phyloP scores from a whole-genome alignment of 177 flowering plant species.

The Vitis hybrid region DNA sequence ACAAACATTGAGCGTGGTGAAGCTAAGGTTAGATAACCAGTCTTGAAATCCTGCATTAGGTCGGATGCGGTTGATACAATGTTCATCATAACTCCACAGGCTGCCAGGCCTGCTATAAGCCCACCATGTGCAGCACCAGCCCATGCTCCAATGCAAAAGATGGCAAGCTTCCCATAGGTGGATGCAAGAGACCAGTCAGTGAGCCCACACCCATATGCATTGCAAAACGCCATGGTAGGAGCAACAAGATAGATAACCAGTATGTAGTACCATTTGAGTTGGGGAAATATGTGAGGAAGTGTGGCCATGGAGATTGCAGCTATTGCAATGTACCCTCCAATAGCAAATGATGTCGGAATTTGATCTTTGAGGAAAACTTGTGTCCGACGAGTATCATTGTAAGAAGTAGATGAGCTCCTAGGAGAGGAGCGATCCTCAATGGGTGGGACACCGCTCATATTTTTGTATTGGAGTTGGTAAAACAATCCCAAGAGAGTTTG shows the following conservation, averaged over 20 bases:
- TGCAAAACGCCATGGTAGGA: constrained; percentile 12
- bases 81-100: constrained; percentile 2
- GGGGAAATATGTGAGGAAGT: constrained; percentile 5
- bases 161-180: constrained; percentile 12
- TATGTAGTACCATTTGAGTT: constrained; percentile 14
- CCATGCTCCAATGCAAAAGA: constrained; percentile 10
- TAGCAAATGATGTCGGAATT: constrained; percentile 8
- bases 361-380: not conserved
- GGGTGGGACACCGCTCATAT: too few relatives aligned
- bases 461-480: too few relatives aligned
- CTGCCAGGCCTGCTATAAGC: constrained; percentile 10
- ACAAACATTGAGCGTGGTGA: constrained; percentile 17
- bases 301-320: constrained; percentile 4
- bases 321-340: constrained; percentile 3
- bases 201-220: constrained; percentile 9
- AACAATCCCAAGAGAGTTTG: too few relatives aligned
- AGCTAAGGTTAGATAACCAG: constrained; percentile 5
- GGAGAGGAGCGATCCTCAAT: too few relatives aligned
- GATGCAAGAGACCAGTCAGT: constrained; percentile 1
- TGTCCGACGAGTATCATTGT: too few relatives aligned
- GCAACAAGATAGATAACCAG: constrained; percentile 9
- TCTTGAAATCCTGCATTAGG: too few relatives aligned
- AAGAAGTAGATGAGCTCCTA: too few relatives aligned
- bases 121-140: constrained; percentile 10
- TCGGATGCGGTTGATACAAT: too few relatives aligned